Percentiles rank a stretch among this genome's conserved stretches.
These are phyloP conservation scores for Margaritispora aquatica DNA, from an alignment of 495 filamentous ascomycete genomes.

Conservation along the genomic window DNA sequence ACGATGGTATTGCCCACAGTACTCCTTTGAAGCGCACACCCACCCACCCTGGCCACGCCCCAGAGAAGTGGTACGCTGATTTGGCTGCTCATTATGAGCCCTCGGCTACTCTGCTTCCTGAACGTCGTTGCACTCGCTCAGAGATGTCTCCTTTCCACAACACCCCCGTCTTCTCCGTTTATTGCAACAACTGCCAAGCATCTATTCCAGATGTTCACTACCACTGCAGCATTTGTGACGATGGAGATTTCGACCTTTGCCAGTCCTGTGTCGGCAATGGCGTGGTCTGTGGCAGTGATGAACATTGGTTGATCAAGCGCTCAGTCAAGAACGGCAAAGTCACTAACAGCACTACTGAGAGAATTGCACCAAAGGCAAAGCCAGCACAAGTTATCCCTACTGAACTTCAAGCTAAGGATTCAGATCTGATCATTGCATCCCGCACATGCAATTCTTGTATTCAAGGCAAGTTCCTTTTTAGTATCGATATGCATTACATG, in stretches of 20 bases:
- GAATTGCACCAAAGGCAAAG: slow-evolving; percentile 55
- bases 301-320: slow-evolving; percentile 94
- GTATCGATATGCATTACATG: not conserved
- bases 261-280: slow-evolving; percentile 68
- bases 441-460: slow-evolving; percentile 94
- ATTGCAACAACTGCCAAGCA: slow-evolving; percentile 84
- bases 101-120: too few relatives aligned
- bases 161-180: slow-evolving; percentile 53
- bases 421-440: slow-evolving; percentile 34
- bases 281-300: slow-evolving; percentile 64
- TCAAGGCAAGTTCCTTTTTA: slow-evolving; percentile 46
- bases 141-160: not conserved
- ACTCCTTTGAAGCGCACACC: too few relatives aligned
- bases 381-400: slow-evolving; percentile 13
- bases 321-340: slow-evolving; percentile 71
- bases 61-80: slow-evolving; percentile 33
- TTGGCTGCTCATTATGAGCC: too few relatives aligned
- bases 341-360: slow-evolving; percentile 78
- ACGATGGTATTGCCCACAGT: too few relatives aligned
- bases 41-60: too few relatives aligned
- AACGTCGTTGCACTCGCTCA: slow-evolving; percentile 11
- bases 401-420: slow-evolving; percentile 13
- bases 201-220: slow-evolving; percentile 78
- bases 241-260: slow-evolving; percentile 94
- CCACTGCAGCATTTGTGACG: slow-evolving; percentile 89